phyloP scores from a whole-genome alignment of 2,329 filamentous ascomycete genomes.

The Epichloe uncinata region DNA sequence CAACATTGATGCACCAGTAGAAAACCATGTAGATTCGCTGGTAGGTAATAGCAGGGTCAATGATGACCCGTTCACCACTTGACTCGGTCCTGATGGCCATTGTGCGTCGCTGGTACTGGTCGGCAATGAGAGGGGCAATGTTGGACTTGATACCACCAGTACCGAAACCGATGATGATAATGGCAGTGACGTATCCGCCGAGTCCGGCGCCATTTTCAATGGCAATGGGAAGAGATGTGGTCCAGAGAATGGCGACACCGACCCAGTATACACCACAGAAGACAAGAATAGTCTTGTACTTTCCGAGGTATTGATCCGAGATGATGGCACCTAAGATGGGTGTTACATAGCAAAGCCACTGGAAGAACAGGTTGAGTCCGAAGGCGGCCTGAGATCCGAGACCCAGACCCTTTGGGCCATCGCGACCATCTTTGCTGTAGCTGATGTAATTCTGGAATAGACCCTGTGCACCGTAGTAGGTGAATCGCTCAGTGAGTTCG shows the following conservation, averaged over 20 bases:
- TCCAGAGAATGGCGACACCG: constrained; percentile 40
- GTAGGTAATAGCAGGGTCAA: constrained; percentile 53
- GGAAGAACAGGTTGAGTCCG: constrained; percentile 41
- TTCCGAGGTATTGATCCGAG: constrained; percentile 44
- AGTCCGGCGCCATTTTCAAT: constrained; percentile 28
- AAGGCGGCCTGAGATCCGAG: constrained; percentile 42
- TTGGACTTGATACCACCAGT: constrained; percentile 61
- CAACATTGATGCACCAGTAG: constrained; percentile 62
- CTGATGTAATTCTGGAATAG: constrained; percentile 43
- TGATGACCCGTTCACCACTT: constrained; percentile 45
- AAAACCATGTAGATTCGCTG: constrained; percentile 63
- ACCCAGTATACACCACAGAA: constrained; percentile 45
- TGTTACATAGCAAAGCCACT: constrained; percentile 34
- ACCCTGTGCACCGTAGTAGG: constrained; percentile 41
- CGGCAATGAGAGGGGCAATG: constrained; percentile 43
- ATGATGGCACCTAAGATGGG: constrained; percentile 39
- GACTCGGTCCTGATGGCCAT: constrained; percentile 36
- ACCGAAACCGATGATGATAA: constrained; percentile 51
- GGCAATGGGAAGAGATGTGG: constrained; percentile 30
- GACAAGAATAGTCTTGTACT: constrained; percentile 47
- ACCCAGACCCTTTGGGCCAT: constrained; percentile 37
- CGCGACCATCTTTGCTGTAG: constrained; percentile 18
- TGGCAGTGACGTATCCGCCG: constrained; percentile 37
- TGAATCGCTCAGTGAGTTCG: constrained; percentile 44
- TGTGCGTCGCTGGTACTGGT: constrained; percentile 45